Base-by-base conservation (phyloP, 352 stramenopile genomes). In the Peronospora belbahrii region DNA sequence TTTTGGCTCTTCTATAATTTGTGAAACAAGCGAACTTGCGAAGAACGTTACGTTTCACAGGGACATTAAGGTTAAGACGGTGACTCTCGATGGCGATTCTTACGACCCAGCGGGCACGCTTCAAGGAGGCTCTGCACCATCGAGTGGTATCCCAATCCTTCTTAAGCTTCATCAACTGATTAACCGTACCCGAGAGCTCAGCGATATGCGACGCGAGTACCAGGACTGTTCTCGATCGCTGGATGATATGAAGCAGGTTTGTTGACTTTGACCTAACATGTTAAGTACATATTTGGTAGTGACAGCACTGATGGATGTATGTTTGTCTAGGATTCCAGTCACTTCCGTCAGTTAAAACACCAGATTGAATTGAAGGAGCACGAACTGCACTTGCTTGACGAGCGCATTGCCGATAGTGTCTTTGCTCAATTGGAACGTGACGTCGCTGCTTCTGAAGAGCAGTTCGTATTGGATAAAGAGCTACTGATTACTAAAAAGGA, bases 1-100 rank as follows among this genome's bases (percentile, higher is more conserved):
- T 6, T 99, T 99, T 65, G 97, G 97, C n/a, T 88, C 81, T 15
- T 94, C 90, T n/a, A 77, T 99, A 49, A 94, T 99, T 36, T 98
- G 97, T 51, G 95, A 98, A 51, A 95, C 74, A 9, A 95, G 90
- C 33, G 91, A 97, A 45, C 62, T 92, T 10, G 83, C 83, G 1
- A 88, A 94, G 62, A 82, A 80, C 27, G 77, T 94, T 31, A 94
- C 83, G 0, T 94, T 94, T 43, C 75, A 94, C 56, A 52, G 65
- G 19, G 86, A 97, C 52, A 97, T 98, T 32, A 97, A 96, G 56
- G 88, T 95, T 9, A 83, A 85, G 22, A 98, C 94, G 0, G 95
- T 99, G 11, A 99, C 97, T 4, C 64, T 99, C 13, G 95, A 99
- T 52, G 97, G 97, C 33, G 97, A 99, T 66, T 95, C 96, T 15